phyloP scores from a whole-genome alignment of 306 rosid species.

The Alnus rubra region DNA sequence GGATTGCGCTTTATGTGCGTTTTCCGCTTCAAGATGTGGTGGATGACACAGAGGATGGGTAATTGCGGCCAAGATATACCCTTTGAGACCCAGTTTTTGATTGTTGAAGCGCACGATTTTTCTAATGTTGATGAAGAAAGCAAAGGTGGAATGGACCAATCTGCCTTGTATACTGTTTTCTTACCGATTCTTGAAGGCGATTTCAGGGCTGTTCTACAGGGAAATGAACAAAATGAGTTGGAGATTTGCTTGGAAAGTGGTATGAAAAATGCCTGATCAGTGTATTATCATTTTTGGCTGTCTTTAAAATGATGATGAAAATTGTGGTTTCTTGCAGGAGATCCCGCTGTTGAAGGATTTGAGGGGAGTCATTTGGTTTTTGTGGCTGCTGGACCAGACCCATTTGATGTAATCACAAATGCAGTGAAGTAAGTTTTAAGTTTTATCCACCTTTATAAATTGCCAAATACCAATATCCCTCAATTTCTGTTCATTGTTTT shows the following conservation, averaged over 20 bases:
- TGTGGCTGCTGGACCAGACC: slow-evolving; percentile 81
- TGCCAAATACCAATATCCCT: neutral
- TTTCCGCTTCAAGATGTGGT: slow-evolving; percentile 93
- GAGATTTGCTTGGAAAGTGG: slow-evolving; percentile 97
- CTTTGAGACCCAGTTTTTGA: slow-evolving; percentile 82
- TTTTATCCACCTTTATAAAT: neutral
- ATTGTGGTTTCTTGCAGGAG: slow-evolving; percentile 50
- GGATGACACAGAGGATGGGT: slow-evolving; percentile 99
- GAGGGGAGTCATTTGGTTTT: slow-evolving; percentile 81
- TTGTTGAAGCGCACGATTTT: slow-evolving; percentile 55
- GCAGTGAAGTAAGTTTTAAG: slow-evolving; percentile 68
- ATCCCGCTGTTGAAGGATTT: slow-evolving; percentile 74
- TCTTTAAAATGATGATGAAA: slow-evolving; percentile 7
- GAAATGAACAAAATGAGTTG: slow-evolving; percentile 74
- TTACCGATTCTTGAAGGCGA: slow-evolving; percentile 94
- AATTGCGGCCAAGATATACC: slow-evolving; percentile 69
- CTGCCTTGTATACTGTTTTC: slow-evolving; percentile 62
- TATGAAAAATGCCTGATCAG: slow-evolving; percentile 18
- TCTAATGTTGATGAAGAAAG: slow-evolving; percentile 44
- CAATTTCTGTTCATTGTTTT: neutral
- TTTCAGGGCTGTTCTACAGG: slow-evolving; percentile 93
- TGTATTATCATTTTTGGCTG: neutral
- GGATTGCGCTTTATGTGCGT: slow-evolving; percentile 79
- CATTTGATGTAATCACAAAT: slow-evolving; percentile 77
- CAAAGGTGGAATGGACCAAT: slow-evolving; percentile 33